Conservation (phyloP, 2,329 filamentous ascomycete species). For the Curvularia verruculosa region DNA sequence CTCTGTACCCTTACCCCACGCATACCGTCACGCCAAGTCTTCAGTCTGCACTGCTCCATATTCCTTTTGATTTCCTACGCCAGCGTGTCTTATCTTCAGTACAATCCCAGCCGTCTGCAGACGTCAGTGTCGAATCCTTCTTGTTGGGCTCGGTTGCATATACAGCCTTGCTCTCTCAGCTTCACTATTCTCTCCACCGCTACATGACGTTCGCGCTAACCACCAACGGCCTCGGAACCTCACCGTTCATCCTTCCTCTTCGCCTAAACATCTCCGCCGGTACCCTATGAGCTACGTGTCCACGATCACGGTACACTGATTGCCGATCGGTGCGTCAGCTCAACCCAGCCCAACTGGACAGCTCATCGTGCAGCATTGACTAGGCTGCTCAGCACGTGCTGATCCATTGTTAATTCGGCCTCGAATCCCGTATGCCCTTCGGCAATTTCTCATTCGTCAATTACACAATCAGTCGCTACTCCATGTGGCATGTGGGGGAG, state of each 20-base stretch:
- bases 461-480: background rate
- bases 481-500: constrained; percentile 7
- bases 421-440: background rate
- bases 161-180: constrained; percentile 26
- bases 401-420: constrained; percentile 6
- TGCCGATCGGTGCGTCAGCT: constrained; percentile 33
- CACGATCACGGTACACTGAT: constrained; percentile 37
- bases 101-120: constrained; percentile 16
- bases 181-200: constrained; percentile 15
- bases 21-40: background rate
- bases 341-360: constrained; percentile 34
- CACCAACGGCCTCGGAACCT: constrained; percentile 27
- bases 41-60: constrained; percentile 4
- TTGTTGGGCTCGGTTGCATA: constrained; percentile 20
- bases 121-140: constrained; percentile 6
- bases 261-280: constrained; percentile 24
- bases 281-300: constrained; percentile 47
- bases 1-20: background rate
- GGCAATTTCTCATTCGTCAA: background rate
- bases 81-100: constrained; percentile 28
- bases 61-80: constrained; percentile 1
- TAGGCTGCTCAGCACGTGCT: constrained; percentile 7
- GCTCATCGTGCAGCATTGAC: constrained; percentile 44
- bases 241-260: constrained; percentile 23
- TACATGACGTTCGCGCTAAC: constrained; percentile 29